Conservation (phyloP, 2,329 filamentous ascomycete genomes). For the Nigrograna mackinnonii region DNA sequence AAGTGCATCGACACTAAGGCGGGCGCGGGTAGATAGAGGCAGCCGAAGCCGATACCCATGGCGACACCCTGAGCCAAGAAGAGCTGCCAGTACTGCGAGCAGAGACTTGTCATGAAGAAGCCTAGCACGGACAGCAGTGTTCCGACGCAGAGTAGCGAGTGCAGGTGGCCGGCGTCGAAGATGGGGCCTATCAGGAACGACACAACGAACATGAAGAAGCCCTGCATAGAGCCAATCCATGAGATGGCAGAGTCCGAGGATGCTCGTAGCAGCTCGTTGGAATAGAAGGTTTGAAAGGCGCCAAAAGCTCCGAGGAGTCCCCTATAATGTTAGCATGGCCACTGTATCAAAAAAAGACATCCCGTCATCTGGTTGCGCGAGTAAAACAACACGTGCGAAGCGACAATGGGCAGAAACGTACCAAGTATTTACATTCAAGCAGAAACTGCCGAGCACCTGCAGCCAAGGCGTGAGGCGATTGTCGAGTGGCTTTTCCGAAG, state of each 20-base stretch:
- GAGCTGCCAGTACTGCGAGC: constrained; percentile 50
- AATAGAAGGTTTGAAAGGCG: constrained; percentile 25
- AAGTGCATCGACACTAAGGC: constrained; percentile 7
- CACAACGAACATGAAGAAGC: constrained; percentile 52
- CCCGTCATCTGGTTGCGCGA: too few relatives aligned
- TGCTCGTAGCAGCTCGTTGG: constrained; percentile 5
- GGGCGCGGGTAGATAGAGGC: constrained; percentile 4
- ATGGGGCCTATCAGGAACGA: constrained; percentile 53
- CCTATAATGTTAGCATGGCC: neutral
- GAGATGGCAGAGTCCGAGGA: constrained; percentile 44
- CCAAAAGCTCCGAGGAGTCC: constrained; percentile 16
- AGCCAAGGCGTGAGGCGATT: constrained; percentile 1
- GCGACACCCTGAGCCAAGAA: constrained; percentile 21
- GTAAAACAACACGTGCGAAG: too few relatives aligned
- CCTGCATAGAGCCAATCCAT: constrained; percentile 53
- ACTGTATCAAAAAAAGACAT: too few relatives aligned
- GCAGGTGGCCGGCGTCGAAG: constrained; percentile 52
- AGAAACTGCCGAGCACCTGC: constrained; percentile 3
- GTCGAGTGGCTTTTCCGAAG: too few relatives aligned
- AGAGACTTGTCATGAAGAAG: constrained; percentile 54
- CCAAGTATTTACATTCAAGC: constrained; percentile 16
- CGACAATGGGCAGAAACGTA: too few relatives aligned
- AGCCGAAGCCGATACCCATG: constrained; percentile 19
- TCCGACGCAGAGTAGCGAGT: constrained; percentile 33
- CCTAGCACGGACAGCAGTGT: constrained; percentile 44